phyloP scores from a whole-genome alignment of 2,329 filamentous ascomycete species.

The Helotiales sp. region DNA sequence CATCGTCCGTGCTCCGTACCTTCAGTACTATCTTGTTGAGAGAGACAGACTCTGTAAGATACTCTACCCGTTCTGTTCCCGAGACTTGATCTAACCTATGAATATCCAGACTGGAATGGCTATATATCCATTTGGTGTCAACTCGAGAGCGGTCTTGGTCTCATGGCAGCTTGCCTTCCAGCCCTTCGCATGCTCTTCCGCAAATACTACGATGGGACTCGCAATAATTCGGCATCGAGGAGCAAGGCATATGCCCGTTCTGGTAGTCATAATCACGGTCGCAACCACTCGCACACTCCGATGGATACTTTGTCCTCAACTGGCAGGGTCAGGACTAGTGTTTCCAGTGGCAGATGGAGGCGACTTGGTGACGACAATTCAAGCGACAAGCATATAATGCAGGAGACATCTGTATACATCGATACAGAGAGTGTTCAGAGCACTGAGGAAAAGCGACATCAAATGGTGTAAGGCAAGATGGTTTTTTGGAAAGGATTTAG shows the following conservation, averaged over 20 bases:
- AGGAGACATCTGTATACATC: not conserved
- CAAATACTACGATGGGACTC: constrained; percentile 1
- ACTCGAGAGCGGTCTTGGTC: constrained; percentile 6
- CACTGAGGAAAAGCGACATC: not conserved
- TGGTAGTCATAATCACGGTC: not conserved
- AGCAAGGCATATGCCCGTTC: not conserved
- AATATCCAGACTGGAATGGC: constrained; percentile 5
- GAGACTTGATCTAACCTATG: not conserved
- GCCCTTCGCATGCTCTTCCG: constrained; percentile 3
- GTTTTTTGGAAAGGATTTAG: not conserved
- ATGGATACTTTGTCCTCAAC: not conserved
- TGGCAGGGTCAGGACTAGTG: not conserved
- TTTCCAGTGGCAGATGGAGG: constrained; percentile 2
- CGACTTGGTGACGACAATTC: constrained; percentile 8
- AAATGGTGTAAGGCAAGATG: not conserved
- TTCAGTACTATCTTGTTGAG: constrained; percentile 10
- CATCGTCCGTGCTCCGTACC: constrained; percentile 28
- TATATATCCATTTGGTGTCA: constrained; percentile 6
- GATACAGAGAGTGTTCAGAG: constrained; percentile 3
- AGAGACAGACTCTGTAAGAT: constrained; percentile 5
- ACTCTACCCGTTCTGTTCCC: not conserved
- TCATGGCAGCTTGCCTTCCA: constrained; percentile 5
- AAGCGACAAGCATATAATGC: constrained; percentile 2
- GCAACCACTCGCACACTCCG: not conserved
- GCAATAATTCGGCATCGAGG: not conserved